A percentile compares a stretch with the other conserved stretches of the same genome.
Evolutionary conservation across 2,329 filamentous ascomycete species (phyloP).

Genomic region (Ceratocystis diversiconidia): DNA sequence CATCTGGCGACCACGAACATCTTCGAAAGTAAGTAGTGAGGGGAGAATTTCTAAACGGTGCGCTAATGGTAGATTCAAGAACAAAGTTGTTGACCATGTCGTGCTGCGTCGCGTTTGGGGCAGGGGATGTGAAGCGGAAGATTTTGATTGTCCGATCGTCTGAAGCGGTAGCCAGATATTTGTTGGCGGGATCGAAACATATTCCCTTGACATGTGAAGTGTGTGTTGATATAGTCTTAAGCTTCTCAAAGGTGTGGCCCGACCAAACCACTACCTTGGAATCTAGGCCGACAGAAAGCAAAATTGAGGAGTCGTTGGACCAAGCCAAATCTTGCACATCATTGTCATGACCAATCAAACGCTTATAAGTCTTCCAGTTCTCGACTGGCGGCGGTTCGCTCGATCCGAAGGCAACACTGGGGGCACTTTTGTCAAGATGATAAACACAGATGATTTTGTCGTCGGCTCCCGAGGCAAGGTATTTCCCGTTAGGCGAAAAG

Average conservation of each 20-base stretch:
- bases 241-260: constrained; percentile 91
- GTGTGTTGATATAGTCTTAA: constrained; percentile 85
- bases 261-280: constrained; percentile 99
- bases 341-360: constrained; percentile 92
- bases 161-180: constrained; percentile 96
- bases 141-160: constrained; percentile 96
- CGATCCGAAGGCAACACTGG: constrained; percentile 66
- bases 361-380: constrained; percentile 92
- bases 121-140: constrained; percentile 82
- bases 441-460: constrained; percentile 99
- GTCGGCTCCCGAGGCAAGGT: constrained; percentile 90
- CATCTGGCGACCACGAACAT: constrained; percentile 96
- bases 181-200: constrained; percentile 96
- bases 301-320: constrained; percentile 88
- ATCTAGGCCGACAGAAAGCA: constrained; percentile 91
- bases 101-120: constrained; percentile 81
- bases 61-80: constrained; percentile 77
- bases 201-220: constrained; percentile 98
- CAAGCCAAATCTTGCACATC: constrained; percentile 96
- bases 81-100: constrained; percentile 96
- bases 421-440: constrained; percentile 68
- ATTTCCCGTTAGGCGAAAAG: constrained; percentile 89
- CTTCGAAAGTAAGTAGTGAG: constrained; percentile 92
- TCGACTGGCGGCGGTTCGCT: constrained; percentile 87
- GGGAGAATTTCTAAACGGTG: constrained; percentile 80